Percentiles rank a stretch among this genome's conserved stretches.
Conservation (phyloP, 2,329 filamentous ascomycete species). For the Colletotrichum spinosum region DNA sequence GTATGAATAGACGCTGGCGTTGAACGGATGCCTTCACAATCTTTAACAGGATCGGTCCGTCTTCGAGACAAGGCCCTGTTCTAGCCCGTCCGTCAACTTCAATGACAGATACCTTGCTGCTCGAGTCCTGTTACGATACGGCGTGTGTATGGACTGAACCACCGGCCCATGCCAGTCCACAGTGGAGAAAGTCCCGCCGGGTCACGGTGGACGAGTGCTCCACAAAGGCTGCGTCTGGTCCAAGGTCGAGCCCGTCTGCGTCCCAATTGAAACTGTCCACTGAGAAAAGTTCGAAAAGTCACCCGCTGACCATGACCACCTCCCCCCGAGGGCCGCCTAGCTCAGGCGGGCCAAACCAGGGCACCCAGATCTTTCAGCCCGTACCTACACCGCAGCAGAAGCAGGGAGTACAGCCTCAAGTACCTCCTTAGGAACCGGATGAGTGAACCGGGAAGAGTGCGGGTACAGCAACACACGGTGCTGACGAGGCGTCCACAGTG, state of each 20-base stretch:
- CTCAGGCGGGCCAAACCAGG: constrained; percentile 32
- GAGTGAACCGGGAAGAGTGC: constrained; percentile 27
- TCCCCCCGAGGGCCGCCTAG: constrained; percentile 23
- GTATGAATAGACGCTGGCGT: not conserved
- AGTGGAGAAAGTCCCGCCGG: constrained; percentile 15
- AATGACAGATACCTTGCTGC: not conserved
- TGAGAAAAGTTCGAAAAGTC: constrained; percentile 38
- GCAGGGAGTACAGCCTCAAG: constrained; percentile 27
- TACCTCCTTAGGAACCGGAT: constrained; percentile 35
- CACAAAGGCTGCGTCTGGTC: constrained; percentile 29
- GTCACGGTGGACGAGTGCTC: constrained; percentile 23
- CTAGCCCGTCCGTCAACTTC: too few relatives aligned
- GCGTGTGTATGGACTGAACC: constrained; percentile 9
- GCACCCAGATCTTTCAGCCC: constrained; percentile 5
- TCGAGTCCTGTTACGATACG: not conserved
- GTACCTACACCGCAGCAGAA: not conserved
- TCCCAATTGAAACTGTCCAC: constrained; percentile 37
- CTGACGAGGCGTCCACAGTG: constrained; percentile 21
- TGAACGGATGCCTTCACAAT: not conserved
- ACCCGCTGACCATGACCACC: constrained; percentile 35
- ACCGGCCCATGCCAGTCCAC: constrained; percentile 16
- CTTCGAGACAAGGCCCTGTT: not conserved
- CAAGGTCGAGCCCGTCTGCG: constrained; percentile 31
- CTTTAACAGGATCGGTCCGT: constrained; percentile 1
- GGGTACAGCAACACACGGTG: not conserved